Evolutionary conservation across 23 red algal genomes (phyloP), one percentile per base, ranked within the genome.

Genomic region (Gracilariopsis chorda): DNA sequence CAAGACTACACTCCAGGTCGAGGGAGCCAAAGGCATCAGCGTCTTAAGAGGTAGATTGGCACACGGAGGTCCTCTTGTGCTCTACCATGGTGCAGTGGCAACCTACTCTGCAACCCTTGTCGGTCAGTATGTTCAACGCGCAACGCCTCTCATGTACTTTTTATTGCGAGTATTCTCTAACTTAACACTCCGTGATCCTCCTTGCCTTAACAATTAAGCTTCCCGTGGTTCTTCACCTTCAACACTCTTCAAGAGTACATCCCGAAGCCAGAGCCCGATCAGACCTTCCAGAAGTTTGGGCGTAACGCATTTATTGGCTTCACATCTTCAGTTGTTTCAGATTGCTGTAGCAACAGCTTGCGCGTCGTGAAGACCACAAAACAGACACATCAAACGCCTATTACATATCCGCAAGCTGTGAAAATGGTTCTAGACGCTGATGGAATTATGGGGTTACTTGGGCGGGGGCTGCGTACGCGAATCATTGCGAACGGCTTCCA

Each of bases 401-500:
- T 92, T 46, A 83, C 89, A 21, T 92, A 92, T 44, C 45, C 46
- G 20, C 36, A 82, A 23, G 89, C 89, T 13, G 39, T 92, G 6
- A 53, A 51, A 20, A 74, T 84, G 89, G 59, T 92, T 14, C 21
- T 83, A 45, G 89, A 82, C 44, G 65, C 77, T 45, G 89, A 92
- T 37, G 89, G 89, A 35, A 44, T 92, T 34, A 28, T 59, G n/a
- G 89, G 89, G 13, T 77, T 92, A 13, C 77, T 92, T 28, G 89
- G 89, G 56, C 89, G 89, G 25, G 89, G 89, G 28, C 46, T 92
- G 27, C 56, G 79, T 47, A 92, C 89, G 17, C 75, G 89, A 71
- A 92, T 92, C 51, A 92, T 92, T 84, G 89, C 89, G 12, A 92
- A 92, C 57, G 89, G 89, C 19, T 92, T 92, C 59, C 89, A 92